Evolutionary conservation across 768 basidiomycete species (phyloP), one percentile per base, ranked within the genome.

Genomic region (Lyophyllum atratum): DNA sequence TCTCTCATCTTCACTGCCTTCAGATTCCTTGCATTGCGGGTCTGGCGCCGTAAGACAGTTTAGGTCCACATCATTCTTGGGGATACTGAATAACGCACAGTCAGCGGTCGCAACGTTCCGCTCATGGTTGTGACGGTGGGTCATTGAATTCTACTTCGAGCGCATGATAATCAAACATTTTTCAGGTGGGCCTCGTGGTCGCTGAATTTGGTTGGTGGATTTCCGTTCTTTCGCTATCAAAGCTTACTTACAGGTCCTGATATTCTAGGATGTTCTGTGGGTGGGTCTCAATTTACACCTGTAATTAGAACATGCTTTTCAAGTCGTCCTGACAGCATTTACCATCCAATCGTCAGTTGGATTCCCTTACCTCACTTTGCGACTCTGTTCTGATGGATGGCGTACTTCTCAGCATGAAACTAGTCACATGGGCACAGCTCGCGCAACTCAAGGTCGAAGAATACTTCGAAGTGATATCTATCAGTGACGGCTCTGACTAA

Each of bases 141-240:
- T 67, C 25, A 19, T 26, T 31, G 22, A 22, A 5, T 46, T 19
- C 4, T 46, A 8, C 34, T 55, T 50, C 22, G 14, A 21, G 10
- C n/a, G 34, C 24, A 11, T 50, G 24, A 48, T 48, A 12, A 44
- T 33, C 17, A 28, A 21, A 21, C 3, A 43, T 21, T 25, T 19
- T n/a, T 2, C 52, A 82, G 82, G 66, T 66, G 19, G 61, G 71
- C 14, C 64, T 85, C 37, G 77, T 83, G 8, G 58, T 82, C 22
- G 79, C 76, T 19, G 81, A 81, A 64, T 82, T 85, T 59, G 80
- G 83, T 81, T 54, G 33, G 72, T 68, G 53, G 9, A 15, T 24
- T 43, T 25, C 14, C n/a, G 12, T 14, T 15, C 10, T 28, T 31
- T 25, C 39, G 9, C 29, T 46, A 33, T 25, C 45, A 40, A 25